These are phyloP conservation scores for Metarhizium rileyi DNA, from an alignment of 2,329 filamentous ascomycete species.

Conservation along the genomic window DNA sequence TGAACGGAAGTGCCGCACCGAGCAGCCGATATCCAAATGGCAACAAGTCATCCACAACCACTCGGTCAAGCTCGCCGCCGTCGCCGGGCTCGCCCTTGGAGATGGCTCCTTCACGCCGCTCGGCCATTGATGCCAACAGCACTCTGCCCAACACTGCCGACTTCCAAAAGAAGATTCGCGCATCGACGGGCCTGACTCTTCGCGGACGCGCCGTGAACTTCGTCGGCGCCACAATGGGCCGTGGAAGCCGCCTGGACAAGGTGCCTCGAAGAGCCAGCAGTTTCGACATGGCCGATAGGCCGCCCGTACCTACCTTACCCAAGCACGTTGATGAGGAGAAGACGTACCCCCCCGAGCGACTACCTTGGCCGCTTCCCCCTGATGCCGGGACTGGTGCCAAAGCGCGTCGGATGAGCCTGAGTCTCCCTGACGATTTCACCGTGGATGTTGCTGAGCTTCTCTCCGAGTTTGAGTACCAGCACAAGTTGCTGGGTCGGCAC, in stretches of 20 bases:
- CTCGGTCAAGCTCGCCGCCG: slow-evolving; percentile 39
- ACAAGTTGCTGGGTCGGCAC: slow-evolving; percentile 60
- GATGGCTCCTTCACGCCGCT: slow-evolving; percentile 23
- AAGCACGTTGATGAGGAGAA: slow-evolving; percentile 15
- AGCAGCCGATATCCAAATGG: slow-evolving; percentile 35
- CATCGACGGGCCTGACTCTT: slow-evolving; percentile 40
- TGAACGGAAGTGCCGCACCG: slow-evolving; percentile 3
- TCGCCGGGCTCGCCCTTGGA: slow-evolving; percentile 38
- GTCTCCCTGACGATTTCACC: slow-evolving; percentile 62
- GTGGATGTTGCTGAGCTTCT: slow-evolving; percentile 61
- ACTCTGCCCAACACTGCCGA: slow-evolving; percentile 33
- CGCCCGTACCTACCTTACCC: slow-evolving; percentile 14
- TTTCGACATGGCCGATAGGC: slow-evolving; percentile 31
- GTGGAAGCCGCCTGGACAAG: slow-evolving; percentile 15
- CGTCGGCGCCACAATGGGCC: slow-evolving; percentile 20
- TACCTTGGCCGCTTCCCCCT: slow-evolving; percentile 52
- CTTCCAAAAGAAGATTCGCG: slow-evolving; percentile 40
- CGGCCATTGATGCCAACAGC: slow-evolving; percentile 14
- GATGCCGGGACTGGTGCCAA: slow-evolving; percentile 66
- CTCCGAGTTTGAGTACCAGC: slow-evolving; percentile 60
- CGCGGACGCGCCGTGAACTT: slow-evolving; percentile 41
- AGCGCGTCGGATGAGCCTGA: slow-evolving; percentile 66
- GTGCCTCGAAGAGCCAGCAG: slow-evolving; percentile 34
- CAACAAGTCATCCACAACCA: slow-evolving; percentile 33
- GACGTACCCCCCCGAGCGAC: slow-evolving; percentile 29